Base-by-base conservation (phyloP, 768 basidiomycete genomes). In the Pleurotus djamor region DNA sequence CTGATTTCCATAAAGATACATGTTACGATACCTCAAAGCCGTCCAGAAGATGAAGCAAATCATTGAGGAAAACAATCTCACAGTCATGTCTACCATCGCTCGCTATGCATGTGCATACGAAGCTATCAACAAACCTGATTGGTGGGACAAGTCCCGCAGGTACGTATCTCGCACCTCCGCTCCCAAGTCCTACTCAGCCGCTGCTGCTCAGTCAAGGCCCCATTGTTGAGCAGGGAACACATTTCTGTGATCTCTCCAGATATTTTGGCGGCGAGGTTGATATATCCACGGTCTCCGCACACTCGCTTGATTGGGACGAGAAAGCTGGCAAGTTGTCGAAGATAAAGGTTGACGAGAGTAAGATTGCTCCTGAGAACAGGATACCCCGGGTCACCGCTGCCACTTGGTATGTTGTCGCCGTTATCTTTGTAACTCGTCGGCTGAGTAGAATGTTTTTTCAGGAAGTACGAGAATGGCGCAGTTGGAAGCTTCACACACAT, bases 191-290 rank as follows among this genome's bases (percentile, higher is more conserved):
- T 5, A 28, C 55, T 35, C 61, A 36, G 17, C 60, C 41, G 5
- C 59, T 21, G 16, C 65, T 33, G 59, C 59, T 17, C 63, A 88
- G 90, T 68, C 88, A 83, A 56, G 91, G 91, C 16, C 91, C 92
- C 4, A 80, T 95, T 64, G 76, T 95, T 61, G 93, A 94, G 72
- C 91, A 94, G 76, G 96, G 93, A 52, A 98, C 96, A 9, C 96
- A 98, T 77, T 96, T 97, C 76, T 94, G 92, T 66, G 94, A 97
- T 76, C 82, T 96, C 44, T 96, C 94, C 43, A 88, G 96, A 64
- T 96, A 96, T 79, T 97, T 98, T 68, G 96, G 95, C 52, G 96
- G 96, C 13, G 92, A 96, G 63, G 92, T 96, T 59, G 92, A 96
- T 68, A 87, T 95, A 61, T 76, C 84, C 54, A 83, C 82, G 44